Conservation (phyloP, 768 basidiomycete species). For the Trametes punicea region DNA sequence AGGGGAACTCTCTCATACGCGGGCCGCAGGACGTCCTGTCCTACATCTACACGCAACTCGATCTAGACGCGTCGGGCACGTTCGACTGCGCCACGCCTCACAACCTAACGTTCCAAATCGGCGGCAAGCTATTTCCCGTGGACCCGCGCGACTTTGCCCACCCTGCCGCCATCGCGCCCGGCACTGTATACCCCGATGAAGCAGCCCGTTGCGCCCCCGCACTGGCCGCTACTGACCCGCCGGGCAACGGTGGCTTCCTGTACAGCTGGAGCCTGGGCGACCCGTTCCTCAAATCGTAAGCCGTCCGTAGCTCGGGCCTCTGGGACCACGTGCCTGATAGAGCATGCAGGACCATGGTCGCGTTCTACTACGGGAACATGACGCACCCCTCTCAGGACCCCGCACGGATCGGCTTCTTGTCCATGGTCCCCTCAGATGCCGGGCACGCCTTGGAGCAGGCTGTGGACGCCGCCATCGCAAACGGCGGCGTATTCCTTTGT, state of each 20-base stretch:
- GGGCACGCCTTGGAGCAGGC: slow-evolving; percentile 36
- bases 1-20: slow-evolving; percentile 78
- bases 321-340: background rate
- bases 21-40: slow-evolving; percentile 65
- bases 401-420: slow-evolving; percentile 67
- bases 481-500: slow-evolving; percentile 34
- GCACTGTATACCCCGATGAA: slow-evolving; percentile 25
- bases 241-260: slow-evolving; percentile 49
- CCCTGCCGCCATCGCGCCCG: slow-evolving; percentile 33
- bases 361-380: slow-evolving; percentile 73
- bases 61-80: slow-evolving; percentile 27
- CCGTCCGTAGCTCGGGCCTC: background rate
- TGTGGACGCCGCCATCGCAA: slow-evolving; percentile 30
- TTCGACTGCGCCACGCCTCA: slow-evolving; percentile 63
- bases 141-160: slow-evolving; percentile 70
- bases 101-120: slow-evolving; percentile 63
- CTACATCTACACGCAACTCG: slow-evolving; percentile 42
- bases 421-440: slow-evolving; percentile 63
- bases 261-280: slow-evolving; percentile 78
- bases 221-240: slow-evolving; percentile 62
- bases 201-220: slow-evolving; percentile 49
- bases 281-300: slow-evolving; percentile 74
- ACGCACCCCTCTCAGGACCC: slow-evolving; percentile 64
- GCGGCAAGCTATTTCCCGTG: slow-evolving; percentile 64
- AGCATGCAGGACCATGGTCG: slow-evolving; percentile 50